These are phyloP conservation scores for Schwanniomyces yamadae DNA, from an alignment of 805 yeast genomes.

Conservation along the genomic window DNA sequence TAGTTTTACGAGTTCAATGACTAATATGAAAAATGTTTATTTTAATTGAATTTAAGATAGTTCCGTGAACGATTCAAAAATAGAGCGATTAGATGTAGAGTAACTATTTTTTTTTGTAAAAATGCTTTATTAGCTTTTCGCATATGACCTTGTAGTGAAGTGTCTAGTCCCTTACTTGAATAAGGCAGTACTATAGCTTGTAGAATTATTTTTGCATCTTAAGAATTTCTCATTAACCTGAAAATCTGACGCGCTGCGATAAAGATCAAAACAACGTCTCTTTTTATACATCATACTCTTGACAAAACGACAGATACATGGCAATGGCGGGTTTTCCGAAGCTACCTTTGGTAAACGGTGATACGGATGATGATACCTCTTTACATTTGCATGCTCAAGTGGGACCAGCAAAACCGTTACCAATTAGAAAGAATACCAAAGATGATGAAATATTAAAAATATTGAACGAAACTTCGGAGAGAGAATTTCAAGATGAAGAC, in stretches of 20 bases:
- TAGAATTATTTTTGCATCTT: no score
- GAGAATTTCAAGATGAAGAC: conserved; percentile 8
- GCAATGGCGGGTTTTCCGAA: conserved; percentile 29
- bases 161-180: no score
- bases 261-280: background rate
- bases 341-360: conserved; percentile 37
- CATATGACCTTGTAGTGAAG: no score
- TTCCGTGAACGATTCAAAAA: no score
- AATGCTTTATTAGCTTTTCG: no score
- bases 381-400: conserved; percentile 37
- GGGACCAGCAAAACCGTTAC: conserved; percentile 39
- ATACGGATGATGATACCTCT: conserved; percentile 43
- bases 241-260: background rate
- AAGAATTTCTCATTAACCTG: no score
- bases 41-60: no score
- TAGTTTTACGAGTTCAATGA: no score
- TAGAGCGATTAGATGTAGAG: no score
- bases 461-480: conserved; percentile 15
- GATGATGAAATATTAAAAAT: conserved; percentile 20
- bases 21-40: no score
- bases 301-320: background rate
- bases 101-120: background rate
- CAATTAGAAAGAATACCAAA: conserved; percentile 8
- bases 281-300: background rate
- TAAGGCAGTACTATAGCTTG: no score